Percentiles rank a stretch among this genome's conserved stretches.
Conservation (phyloP, 208 protist genomes). For the Trypanosoma conorhini region DNA sequence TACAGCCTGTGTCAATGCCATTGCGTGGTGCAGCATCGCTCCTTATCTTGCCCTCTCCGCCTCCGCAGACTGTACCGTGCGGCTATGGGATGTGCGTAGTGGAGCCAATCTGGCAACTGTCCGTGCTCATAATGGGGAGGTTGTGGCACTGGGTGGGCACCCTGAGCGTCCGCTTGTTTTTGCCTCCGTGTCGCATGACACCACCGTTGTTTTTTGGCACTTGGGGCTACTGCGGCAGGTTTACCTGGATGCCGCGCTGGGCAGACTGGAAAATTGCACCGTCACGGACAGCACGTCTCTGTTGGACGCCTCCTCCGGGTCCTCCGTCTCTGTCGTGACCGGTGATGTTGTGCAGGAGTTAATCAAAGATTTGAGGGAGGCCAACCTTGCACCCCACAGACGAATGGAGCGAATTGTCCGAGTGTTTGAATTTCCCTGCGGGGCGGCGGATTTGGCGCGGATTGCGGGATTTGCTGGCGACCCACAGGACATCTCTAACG, state of each 20-base stretch:
- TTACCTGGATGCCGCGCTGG: slow-evolving; percentile 71
- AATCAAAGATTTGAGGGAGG: slow-evolving; percentile 51
- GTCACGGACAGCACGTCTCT: slow-evolving; percentile 54
- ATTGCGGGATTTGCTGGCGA: slow-evolving; percentile 29
- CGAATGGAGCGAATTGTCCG: slow-evolving; percentile 56
- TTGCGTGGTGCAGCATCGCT: slow-evolving; percentile 84
- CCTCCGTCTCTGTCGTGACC: slow-evolving; percentile 38
- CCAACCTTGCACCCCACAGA: slow-evolving; percentile 40
- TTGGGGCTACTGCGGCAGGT: slow-evolving; percentile 67
- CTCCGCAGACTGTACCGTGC: slow-evolving; percentile 79
- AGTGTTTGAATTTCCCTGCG: slow-evolving; percentile 86
- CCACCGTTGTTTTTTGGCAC: slow-evolving; percentile 86
- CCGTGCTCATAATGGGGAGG: slow-evolving; percentile 87
- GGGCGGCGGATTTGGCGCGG: slow-evolving; percentile 61
- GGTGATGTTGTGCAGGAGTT: slow-evolving; percentile 59
- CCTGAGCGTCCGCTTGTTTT: slow-evolving; percentile 89
- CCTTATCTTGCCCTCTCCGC: slow-evolving; percentile 86
- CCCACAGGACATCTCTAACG: slow-evolving; percentile 26
- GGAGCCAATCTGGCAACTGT: slow-evolving; percentile 58
- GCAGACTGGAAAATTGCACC: slow-evolving; percentile 53
- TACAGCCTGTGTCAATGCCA: slow-evolving; percentile 57
- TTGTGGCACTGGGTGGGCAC: slow-evolving; percentile 78
- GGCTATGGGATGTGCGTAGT: slow-evolving; percentile 90
- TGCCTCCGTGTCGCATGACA: slow-evolving; percentile 88
- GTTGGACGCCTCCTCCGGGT: slow-evolving; percentile 38